These are phyloP conservation scores for Patellaria atrata DNA, from an alignment of 495 filamentous ascomycete genomes.

Conservation along the genomic window DNA sequence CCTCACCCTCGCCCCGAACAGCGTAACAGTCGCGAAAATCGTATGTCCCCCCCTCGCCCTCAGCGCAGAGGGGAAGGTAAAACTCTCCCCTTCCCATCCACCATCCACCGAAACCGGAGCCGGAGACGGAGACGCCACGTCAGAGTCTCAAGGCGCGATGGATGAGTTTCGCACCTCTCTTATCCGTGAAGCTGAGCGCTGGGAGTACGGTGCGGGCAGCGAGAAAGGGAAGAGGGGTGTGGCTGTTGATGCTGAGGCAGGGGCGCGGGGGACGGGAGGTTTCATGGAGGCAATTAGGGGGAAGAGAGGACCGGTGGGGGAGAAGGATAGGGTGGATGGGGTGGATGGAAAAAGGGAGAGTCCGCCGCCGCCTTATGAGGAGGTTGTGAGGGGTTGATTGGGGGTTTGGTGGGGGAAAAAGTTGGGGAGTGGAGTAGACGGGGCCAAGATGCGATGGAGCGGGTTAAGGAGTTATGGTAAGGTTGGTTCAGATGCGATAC, in stretches of 20 bases:
- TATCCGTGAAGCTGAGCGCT: slow-evolving; percentile 10
- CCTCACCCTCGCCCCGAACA: slow-evolving; percentile 18
- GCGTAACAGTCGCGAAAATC: slow-evolving; percentile 17
- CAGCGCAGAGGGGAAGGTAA: slow-evolving; percentile 17
- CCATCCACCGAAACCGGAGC: background rate
- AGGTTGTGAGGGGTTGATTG: no score
- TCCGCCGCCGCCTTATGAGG: no score
- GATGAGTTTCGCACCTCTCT: slow-evolving; percentile 13
- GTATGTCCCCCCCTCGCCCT: slow-evolving; percentile 20
- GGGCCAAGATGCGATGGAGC: no score
- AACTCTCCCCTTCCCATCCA: slow-evolving; percentile 8
- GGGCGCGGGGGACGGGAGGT: background rate
- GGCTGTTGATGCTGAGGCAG: background rate
- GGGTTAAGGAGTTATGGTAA: no score
- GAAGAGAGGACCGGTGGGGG: no score
- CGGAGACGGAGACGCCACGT: background rate
- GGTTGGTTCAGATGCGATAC: no score
- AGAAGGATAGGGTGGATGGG: no score
- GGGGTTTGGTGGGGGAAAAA: no score
- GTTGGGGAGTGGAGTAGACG: no score
- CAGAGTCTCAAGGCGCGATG: slow-evolving; percentile 10
- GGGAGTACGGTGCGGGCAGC: background rate
- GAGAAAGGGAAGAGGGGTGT: background rate
- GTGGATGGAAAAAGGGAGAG: no score
- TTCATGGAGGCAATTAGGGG: no score